Base-by-base conservation (phyloP, 306 rosid genomes). In the Castanea sativa region DNA sequence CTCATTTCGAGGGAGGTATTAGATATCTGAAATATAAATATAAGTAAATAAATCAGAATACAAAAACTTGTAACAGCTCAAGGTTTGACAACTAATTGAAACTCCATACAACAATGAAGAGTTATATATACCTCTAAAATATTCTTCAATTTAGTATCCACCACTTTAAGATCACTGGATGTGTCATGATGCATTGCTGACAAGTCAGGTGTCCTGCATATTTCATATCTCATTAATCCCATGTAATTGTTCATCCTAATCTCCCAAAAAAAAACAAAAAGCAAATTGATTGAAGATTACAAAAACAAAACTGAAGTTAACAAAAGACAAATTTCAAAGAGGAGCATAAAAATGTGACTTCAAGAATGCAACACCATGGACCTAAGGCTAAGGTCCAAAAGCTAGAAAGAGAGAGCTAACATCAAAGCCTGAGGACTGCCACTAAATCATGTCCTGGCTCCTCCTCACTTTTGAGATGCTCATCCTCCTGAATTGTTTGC, bases 151-250 rank as follows among this genome's bases (percentile, higher is more conserved):
- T 88, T 91, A 83, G 73, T 86, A 57, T 88, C 96, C 55, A 93
- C 96, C 76, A 89, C 91, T 81, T 76, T 90, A 69, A 93, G 91
- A 85, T 96, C 98, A 4, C 96, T 74, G 79, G 98, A 91, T 6
- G 89, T 76, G 73, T 93, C 99, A 3, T 88, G 94, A 88, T 96
- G 99, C 88, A 96, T 91, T 12, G 91, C 90, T 61, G 97, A 91
- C 97, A 96, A 89, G 86, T 83, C 92, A 20, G 96, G 94, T 61
- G 99, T 96, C 94, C 99, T 96, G 83, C 67, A 79, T 68, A 78
- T 79, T 49, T 76, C 25, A 76, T 74, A 82, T 43, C 69, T 30
- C 14, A 49, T 49, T 49, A 49, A 49, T 49, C 53, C 53, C 13
- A 49, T 49, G 13, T 49, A 12, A 49, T 49, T 49, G 53, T 49